A percentile compares a stretch with the other conserved stretches of the same genome.
phyloP scores from a whole-genome alignment of 345 rosid genomes.

The Hevea brasiliensis region DNA sequence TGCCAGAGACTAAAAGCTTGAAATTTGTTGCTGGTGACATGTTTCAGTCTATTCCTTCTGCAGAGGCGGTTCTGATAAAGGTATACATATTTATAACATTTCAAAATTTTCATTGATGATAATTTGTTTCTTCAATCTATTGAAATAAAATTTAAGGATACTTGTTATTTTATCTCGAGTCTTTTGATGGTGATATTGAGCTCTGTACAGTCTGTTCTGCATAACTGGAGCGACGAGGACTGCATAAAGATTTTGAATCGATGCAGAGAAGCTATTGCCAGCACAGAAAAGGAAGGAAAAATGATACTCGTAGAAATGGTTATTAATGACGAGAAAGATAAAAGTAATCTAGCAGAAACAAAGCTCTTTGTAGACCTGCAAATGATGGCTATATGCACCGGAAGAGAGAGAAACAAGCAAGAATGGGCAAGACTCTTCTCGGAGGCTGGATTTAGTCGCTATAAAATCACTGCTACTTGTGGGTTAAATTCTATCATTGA shows the following conservation, averaged over 20 bases:
- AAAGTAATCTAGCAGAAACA: slow-evolving; percentile 17
- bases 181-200: no score
- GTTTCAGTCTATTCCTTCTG: slow-evolving; percentile 45
- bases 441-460: slow-evolving; percentile 25
- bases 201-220: slow-evolving; percentile 19
- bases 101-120: no score
- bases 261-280: slow-evolving; percentile 23
- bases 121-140: no score
- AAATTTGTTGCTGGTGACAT: slow-evolving; percentile 49
- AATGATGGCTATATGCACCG: slow-evolving; percentile 15
- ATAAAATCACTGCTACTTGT: slow-evolving; percentile 14
- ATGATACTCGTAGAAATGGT: slow-evolving; percentile 36
- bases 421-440: slow-evolving; percentile 23
- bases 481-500: slow-evolving; percentile 24
- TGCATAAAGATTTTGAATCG: slow-evolving; percentile 28
- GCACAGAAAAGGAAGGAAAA: slow-evolving; percentile 33
- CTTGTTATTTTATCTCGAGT: no score
- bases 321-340: slow-evolving; percentile 29
- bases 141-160: no score
- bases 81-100: slow-evolving; percentile 9
- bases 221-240: slow-evolving; percentile 22
- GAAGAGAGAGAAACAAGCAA: slow-evolving; percentile 20
- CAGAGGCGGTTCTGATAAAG: slow-evolving; percentile 44
- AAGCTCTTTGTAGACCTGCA: slow-evolving; percentile 23
- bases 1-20: slow-evolving; percentile 23